Evolutionary conservation across 352 stramenopile species (phyloP).

Genomic region (Phytophthora pseudosyringae): DNA sequence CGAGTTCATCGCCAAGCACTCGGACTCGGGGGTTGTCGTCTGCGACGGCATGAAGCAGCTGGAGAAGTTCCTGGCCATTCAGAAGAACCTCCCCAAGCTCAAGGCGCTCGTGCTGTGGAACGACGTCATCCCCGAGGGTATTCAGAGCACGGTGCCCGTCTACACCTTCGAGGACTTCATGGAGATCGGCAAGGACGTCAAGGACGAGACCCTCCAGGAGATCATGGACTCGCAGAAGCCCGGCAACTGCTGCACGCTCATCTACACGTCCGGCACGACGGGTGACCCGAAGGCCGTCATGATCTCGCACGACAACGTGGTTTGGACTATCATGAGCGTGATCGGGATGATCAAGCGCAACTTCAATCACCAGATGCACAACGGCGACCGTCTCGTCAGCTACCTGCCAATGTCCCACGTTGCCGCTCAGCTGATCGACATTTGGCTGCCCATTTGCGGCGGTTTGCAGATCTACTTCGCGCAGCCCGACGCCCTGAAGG

Average conservation of each 20-base stretch:
- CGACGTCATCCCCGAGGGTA: conserved; percentile 69
- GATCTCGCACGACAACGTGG: conserved; percentile 96
- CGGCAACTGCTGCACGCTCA: conserved; percentile 90
- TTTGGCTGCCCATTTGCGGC: conserved; percentile 72
- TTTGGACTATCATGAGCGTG: conserved; percentile 81
- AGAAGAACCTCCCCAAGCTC: conserved; percentile 87
- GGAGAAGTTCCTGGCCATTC: conserved; percentile 92
- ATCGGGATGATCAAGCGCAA: conserved; percentile 66
- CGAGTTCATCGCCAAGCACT: conserved; percentile 95
- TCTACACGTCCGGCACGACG: conserved; percentile 96
- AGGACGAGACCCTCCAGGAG: conserved; percentile 68
- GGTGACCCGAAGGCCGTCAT: conserved; percentile 96
- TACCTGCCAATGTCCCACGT: conserved; percentile 93
- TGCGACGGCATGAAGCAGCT: conserved; percentile 94
- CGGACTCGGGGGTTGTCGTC: conserved; percentile 91
- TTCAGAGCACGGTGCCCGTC: conserved; percentile 71
- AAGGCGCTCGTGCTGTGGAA: conserved; percentile 96
- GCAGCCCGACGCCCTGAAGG: conserved; percentile 91
- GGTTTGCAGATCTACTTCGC: conserved; percentile 89
- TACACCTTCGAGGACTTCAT: conserved; percentile 87
- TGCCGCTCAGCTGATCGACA: conserved; percentile 89
- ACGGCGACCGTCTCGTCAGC: conserved; percentile 79
- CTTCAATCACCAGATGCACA: conserved; percentile 63
- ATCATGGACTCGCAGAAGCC: conserved; percentile 84
- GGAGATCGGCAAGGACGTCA: conserved; percentile 68